phyloP scores from a whole-genome alignment of 768 basidiomycete species.

The Trametes maxima region DNA sequence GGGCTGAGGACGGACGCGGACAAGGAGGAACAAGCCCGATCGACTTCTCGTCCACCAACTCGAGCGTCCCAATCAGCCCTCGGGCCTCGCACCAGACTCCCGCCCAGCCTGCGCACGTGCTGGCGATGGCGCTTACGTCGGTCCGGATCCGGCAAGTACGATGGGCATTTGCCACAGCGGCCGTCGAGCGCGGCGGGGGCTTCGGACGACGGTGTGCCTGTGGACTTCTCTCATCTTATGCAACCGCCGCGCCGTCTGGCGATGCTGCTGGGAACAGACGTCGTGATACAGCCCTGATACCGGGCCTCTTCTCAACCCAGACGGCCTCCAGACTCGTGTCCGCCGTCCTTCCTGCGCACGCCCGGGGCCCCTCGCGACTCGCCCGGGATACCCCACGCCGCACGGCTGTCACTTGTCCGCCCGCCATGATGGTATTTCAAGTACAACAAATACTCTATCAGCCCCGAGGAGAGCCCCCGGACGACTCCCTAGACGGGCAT shows the following conservation, averaged over 20 bases:
- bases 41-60: background rate
- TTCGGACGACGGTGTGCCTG: background rate
- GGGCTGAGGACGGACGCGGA: background rate
- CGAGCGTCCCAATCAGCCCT: background rate
- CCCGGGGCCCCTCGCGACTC: background rate
- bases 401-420: background rate
- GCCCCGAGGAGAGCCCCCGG: background rate
- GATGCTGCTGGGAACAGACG: background rate
- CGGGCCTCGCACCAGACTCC: conserved; percentile 5
- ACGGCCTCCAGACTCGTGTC: background rate
- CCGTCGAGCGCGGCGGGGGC: background rate
- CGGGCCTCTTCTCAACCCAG: background rate
- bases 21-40: background rate
- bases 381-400: background rate
- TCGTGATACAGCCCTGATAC: background rate
- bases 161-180: background rate
- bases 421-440: background rate
- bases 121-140: too few relatives aligned
- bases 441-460: conserved; percentile 3
- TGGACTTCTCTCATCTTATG: background rate
- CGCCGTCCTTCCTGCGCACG: background rate
- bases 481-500: background rate
- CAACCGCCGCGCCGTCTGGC: background rate
- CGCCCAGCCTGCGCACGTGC: conserved; percentile 1
- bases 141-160: too few relatives aligned